Conservation (phyloP, 192 early-diverging fungal genomes). For the Chytriomyces hyalinus region DNA sequence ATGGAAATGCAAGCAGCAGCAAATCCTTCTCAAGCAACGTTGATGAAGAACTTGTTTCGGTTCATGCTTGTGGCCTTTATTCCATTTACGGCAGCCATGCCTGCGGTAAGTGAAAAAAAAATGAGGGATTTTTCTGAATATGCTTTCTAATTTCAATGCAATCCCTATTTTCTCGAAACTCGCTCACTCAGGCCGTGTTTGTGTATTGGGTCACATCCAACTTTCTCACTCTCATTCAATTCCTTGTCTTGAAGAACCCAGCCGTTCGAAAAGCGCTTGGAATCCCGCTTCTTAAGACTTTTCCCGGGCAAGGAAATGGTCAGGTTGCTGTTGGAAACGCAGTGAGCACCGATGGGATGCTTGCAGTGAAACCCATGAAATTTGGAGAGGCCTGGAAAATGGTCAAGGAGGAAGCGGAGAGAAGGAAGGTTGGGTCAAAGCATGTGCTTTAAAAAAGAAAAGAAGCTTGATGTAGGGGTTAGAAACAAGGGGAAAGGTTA, state of each 20-base stretch:
- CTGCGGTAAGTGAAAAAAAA: conserved; percentile 38
- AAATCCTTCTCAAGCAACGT: neutral
- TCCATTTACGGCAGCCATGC: conserved; percentile 39
- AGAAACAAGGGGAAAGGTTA: neutral
- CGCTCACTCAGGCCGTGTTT: conserved; percentile 67
- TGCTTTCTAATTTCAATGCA: neutral
- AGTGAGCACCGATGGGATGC: conserved; percentile 8
- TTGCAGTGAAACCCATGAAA: conserved; percentile 27
- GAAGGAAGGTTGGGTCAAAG: neutral
- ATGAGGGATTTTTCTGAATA: neutral
- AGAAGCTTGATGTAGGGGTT: no score
- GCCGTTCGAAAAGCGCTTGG: conserved; percentile 60
- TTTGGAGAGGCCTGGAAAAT: conserved; percentile 39
- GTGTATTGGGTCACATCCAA: conserved; percentile 87
- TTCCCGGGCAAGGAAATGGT: conserved; percentile 4
- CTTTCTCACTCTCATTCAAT: conserved; percentile 72
- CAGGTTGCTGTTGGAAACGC: neutral
- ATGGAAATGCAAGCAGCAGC: conserved; percentile 22
- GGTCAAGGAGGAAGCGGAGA: conserved; percentile 38
- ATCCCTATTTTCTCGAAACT: conserved; percentile 14
- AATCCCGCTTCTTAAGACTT: conserved; percentile 53
- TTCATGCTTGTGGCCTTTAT: conserved; percentile 30
- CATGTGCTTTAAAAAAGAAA: no score
- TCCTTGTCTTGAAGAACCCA: conserved; percentile 65
- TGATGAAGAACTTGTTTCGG: conserved; percentile 43